Percentiles rank a stretch among this genome's conserved stretches.
Conservation (phyloP, 148 eudicot genomes). For the Pharnaceum exiguum region DNA sequence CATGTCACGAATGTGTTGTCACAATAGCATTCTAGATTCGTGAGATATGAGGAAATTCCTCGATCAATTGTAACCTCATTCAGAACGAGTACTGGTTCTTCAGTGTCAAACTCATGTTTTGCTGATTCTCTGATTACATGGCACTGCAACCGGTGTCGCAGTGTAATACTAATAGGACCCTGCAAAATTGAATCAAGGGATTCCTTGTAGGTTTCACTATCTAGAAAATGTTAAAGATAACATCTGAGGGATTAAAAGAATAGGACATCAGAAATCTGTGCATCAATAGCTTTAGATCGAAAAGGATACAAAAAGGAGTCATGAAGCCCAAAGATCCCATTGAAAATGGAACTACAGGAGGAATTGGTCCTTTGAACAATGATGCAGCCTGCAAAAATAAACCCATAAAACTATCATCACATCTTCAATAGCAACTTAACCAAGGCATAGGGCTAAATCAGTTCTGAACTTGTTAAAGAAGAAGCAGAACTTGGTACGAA, state of each 20-base stretch:
- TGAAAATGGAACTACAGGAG: conserved; percentile 87
- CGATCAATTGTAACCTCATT: conserved; percentile 97
- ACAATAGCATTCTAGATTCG: conserved; percentile 90
- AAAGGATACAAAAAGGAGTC: conserved; percentile 96
- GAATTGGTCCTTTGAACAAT: conserved; percentile 94
- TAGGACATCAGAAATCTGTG: not conserved
- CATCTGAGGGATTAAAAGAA: not conserved
- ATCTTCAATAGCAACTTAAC: too few species aligned
- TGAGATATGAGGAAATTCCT: conserved; percentile 84
- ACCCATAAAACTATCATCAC: too few species aligned
- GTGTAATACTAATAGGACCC: conserved; percentile 84
- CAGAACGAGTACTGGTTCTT: conserved; percentile 76
- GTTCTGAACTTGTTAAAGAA: too few species aligned
- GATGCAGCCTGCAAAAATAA: conserved; percentile 79
- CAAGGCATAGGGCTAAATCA: too few species aligned
- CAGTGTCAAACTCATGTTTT: conserved; percentile 65
- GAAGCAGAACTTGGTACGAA: too few species aligned
- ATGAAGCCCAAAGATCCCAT: conserved; percentile 96
- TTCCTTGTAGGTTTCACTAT: conserved; percentile 80
- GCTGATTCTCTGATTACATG: conserved; percentile 65
- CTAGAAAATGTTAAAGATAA: conserved; percentile 56
- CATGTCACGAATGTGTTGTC: conserved; percentile 82
- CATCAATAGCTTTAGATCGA: not conserved
- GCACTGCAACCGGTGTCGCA: conserved; percentile 88
- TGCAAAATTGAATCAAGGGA: conserved; percentile 60